Evolutionary conservation across 2,329 filamentous ascomycete genomes (phyloP), one percentile per base, ranked within the genome.

Genomic region (Phialophora verrucosa): DNA sequence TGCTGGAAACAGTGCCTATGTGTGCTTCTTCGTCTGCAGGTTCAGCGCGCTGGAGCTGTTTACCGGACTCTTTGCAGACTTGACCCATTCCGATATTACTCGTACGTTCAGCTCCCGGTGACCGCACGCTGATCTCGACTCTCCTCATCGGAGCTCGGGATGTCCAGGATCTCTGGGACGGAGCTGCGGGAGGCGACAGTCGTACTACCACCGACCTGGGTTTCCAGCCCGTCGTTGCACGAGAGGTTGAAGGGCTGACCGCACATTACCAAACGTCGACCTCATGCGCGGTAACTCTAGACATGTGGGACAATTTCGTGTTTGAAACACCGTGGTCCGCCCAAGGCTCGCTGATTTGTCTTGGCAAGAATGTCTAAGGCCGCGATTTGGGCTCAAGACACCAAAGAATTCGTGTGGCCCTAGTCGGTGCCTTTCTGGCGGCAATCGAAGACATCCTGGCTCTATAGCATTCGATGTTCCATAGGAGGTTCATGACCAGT

Each of bases 261-360:
- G 64, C 64, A 69, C 55, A 25, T 55, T 66, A 69, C 64, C 67
- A 63, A 69, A 63, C 64, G 58, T 57, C 54, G 65, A 57, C 55
- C 42, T 67, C 54, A 35, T 59, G 56, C 64, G 47, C 58, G 32
- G 12, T 17, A 59, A 32, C 23, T 27, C 58, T 55, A 44, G 55
- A 54, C 32, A 59, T 62, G 67, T 67, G 49, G 62, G 58, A 69
- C 67, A 32, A 69, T 61, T 58, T 29, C 49, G 29, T 5, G 58
- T 61, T 62, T 63, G 53, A 59, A 66, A 65, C 53, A 35, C 23
- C 8, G 50, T 27, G 44, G 23, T 42, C 42, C 56, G 17, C 23
- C 38, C 6, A 23, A 54, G 25, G n/a, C 38, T 55, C 47, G 38
- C 23, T 12, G 14, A 42, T 62, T 55, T 31, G 51, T 47, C 23